Evolutionary conservation across 2,329 filamentous ascomycete species (phyloP).

Genomic region (Drechslerella stenobrocha): DNA sequence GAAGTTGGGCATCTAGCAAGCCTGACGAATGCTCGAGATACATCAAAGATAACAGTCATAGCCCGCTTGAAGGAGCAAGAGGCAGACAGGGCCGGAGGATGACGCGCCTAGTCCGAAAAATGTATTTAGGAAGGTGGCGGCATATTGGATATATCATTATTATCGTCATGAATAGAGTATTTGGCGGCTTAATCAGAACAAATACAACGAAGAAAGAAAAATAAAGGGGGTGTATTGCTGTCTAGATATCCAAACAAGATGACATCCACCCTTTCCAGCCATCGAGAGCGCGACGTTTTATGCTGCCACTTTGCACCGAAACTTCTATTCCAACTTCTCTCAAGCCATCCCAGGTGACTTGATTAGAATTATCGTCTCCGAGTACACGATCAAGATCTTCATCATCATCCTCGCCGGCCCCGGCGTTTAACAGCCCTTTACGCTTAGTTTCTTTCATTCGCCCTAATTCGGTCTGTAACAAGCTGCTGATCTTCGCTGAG

Average conservation of each 20-base stretch:
- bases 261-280: constrained; percentile 41
- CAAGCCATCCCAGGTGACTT: constrained; percentile 34
- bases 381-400: constrained; percentile 83
- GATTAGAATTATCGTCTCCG: constrained; percentile 61
- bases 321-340: constrained; percentile 38
- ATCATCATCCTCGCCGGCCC: constrained; percentile 67
- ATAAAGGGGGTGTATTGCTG: background rate
- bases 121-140: constrained; percentile 23
- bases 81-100: too few species aligned
- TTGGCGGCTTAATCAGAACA: constrained; percentile 15
- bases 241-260: constrained; percentile 21
- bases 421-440: constrained; percentile 80
- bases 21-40: constrained; percentile 20
- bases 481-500: constrained; percentile 70
- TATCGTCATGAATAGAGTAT: background rate
- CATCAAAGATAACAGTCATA: constrained; percentile 22
- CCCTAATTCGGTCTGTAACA: constrained; percentile 78
- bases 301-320: constrained; percentile 36
- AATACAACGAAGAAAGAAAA: constrained; percentile 13
- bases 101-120: too few species aligned
- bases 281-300: constrained; percentile 22
- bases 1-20: constrained; percentile 37
- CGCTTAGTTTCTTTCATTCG: constrained; percentile 75
- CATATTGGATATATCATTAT: too few species aligned
- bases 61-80: constrained; percentile 32